Evolutionary conservation across 2,329 filamentous ascomycete species (phyloP).

Genomic region (Aspergillus ochraceus): DNA sequence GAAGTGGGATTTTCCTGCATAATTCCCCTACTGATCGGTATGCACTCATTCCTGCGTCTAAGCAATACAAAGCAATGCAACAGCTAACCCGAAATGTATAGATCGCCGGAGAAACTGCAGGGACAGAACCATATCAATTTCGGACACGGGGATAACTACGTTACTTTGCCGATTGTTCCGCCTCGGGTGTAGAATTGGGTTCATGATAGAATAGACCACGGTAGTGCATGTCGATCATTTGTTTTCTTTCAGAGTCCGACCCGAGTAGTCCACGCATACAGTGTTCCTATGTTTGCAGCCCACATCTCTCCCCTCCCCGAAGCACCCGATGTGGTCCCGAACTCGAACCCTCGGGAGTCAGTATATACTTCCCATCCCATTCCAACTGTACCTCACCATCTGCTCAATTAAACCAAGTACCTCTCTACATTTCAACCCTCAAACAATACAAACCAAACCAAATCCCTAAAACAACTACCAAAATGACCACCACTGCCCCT

Average conservation of each 20-base stretch:
- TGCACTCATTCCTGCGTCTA: not conserved
- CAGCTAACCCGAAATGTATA: constrained; percentile 10
- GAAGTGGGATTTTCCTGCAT: constrained; percentile 51
- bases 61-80: constrained; percentile 1
- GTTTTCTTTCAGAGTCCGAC: no score
- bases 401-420: no score
- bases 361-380: no score
- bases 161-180: constrained; percentile 52
- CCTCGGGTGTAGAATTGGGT: not conserved
- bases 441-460: no score
- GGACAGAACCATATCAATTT: constrained; percentile 54
- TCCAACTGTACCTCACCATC: no score
- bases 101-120: constrained; percentile 45
- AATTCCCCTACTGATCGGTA: constrained; percentile 40
- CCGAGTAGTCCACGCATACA: not conserved
- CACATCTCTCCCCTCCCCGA: not conserved
- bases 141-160: constrained; percentile 48
- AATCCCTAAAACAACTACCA: constrained; percentile 5
- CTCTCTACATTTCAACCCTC: no score
- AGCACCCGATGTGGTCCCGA: constrained; percentile 26
- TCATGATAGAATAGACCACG: not conserved
- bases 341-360: not conserved
- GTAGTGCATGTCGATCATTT: not conserved
- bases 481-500: constrained; percentile 4
- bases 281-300: no score